Conservation (phyloP, 768 basidiomycete genomes). For the Suillus subalutaceus region DNA sequence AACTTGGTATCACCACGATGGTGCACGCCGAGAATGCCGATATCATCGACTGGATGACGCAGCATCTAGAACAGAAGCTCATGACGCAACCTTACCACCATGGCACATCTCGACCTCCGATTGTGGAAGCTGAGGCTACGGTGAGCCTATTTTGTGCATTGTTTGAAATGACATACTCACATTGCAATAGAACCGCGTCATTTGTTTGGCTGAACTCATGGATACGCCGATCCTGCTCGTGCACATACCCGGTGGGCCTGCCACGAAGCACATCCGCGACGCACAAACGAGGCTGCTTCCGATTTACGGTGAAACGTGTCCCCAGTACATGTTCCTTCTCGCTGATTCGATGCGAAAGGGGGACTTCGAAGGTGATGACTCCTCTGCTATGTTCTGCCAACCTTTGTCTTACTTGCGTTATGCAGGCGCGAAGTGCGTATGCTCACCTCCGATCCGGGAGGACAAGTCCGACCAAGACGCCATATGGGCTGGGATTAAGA, state of each 20-base stretch:
- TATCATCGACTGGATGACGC: constrained; percentile 23
- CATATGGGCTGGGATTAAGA: constrained; percentile 21
- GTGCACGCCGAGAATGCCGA: constrained; percentile 22
- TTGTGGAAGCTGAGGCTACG: constrained; percentile 23
- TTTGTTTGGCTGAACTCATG: constrained; percentile 21
- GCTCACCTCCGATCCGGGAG: constrained; percentile 21
- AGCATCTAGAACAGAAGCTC: constrained; percentile 17
- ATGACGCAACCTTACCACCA: constrained; percentile 24
- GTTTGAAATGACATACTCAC: neutral
- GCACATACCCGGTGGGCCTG: constrained; percentile 19
- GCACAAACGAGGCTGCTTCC: constrained; percentile 24
- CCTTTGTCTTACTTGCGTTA: neutral
- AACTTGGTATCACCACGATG: constrained; percentile 22
- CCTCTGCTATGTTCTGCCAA: neutral
- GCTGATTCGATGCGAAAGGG: constrained; percentile 20
- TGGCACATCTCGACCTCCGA: constrained; percentile 20
- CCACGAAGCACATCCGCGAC: constrained; percentile 19
- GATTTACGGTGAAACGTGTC: constrained; percentile 24
- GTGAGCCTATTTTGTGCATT: neutral
- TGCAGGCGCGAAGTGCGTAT: constrained; percentile 21
- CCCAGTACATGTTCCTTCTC: constrained; percentile 21
- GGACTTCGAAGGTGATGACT: constrained; percentile 18
- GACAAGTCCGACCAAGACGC: constrained; percentile 19
- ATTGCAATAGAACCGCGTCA: constrained; percentile 13
- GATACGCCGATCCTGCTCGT: constrained; percentile 23